phyloP scores from a whole-genome alignment of 2,329 filamentous ascomycete species.

The Dactylellina cionopaga region DNA sequence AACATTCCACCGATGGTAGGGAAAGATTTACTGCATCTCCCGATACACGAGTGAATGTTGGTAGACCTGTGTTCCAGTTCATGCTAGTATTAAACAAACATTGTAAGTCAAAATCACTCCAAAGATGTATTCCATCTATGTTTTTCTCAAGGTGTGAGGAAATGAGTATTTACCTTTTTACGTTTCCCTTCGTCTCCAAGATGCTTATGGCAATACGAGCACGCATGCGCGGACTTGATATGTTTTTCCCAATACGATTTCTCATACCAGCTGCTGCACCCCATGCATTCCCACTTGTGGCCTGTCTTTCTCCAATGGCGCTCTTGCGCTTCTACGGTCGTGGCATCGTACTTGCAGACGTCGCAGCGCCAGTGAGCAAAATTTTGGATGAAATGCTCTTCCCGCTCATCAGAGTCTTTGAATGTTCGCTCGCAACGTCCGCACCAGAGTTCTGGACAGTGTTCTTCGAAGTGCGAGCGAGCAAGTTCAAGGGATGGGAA shows the following conservation, averaged over 20 bases:
- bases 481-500: constrained; percentile 14
- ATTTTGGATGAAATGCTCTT: constrained; percentile 32
- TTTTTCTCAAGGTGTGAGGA: too few species aligned
- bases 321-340: constrained; percentile 20
- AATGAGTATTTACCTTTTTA: constrained; percentile 6
- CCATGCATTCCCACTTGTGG: constrained; percentile 29
- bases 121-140: too few species aligned
- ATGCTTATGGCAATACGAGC: constrained; percentile 24
- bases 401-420: constrained; percentile 14
- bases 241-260: constrained; percentile 25
- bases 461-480: constrained; percentile 4
- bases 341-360: constrained; percentile 24
- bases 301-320: constrained; percentile 29
- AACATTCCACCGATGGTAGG: constrained; percentile 26
- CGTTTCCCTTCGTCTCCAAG: constrained; percentile 4
- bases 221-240: constrained; percentile 10
- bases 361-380: constrained; percentile 37
- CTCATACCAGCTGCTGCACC: constrained; percentile 31
- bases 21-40: constrained; percentile 23
- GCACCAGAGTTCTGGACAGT: constrained; percentile 28
- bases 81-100: constrained; percentile 1
- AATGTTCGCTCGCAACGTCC: constrained; percentile 24
- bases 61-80: constrained; percentile 14
- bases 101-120: too few species aligned
- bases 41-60: constrained; percentile 11